Base-by-base conservation (phyloP, 352 stramenopile genomes). In the Phytophthora fragariae region DNA sequence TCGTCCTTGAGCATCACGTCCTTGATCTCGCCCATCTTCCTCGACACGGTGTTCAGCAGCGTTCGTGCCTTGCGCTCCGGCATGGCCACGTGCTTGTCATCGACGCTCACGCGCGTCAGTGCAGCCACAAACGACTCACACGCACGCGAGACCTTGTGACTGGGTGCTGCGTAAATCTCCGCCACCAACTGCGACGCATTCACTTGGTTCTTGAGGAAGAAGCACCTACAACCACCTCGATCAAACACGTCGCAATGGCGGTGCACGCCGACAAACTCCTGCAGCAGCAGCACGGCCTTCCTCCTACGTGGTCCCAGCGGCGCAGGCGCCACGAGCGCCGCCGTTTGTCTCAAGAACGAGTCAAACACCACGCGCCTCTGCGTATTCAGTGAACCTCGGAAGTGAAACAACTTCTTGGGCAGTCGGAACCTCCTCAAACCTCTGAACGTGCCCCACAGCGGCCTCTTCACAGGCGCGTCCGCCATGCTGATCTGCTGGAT, bases 341-440 rank as follows among this genome's bases (percentile, higher is more conserved):
- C 83, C 11, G 83, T 91, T 54, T 92, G 85, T 10, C 83, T 76
- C 56, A 92, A 72, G 33, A 91, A 88, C 70, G 85, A 91, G 68
- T 92, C 85, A 57, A 90, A 91, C n/a, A 90, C 77, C 2, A 88
- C 80, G 47, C 81, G 79, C 21, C 84, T 79, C 75, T 92, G 85
- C 11, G 84, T 75, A 39, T 79, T 83, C 19, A 91, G 65, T 11
- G 82, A 80, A 31, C 78, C 83, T 63, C 82, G 75, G 19, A 82
- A 89, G 59, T 84, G 73, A 57, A 92, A 81, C 35, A 89, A 68
- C 31, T 81, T 85, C 62, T 83, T 90, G 9, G 85, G 84, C 44
- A 92, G 67, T 6, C 82, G 71, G 58, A 84, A 88, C 15, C 78
- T 80, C 47, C 80, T 72, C 27, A 92, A 57, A 3, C 72, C 63